Conservation (phyloP, 2,329 filamentous ascomycete species). For the Huntiella bhutanensis region DNA sequence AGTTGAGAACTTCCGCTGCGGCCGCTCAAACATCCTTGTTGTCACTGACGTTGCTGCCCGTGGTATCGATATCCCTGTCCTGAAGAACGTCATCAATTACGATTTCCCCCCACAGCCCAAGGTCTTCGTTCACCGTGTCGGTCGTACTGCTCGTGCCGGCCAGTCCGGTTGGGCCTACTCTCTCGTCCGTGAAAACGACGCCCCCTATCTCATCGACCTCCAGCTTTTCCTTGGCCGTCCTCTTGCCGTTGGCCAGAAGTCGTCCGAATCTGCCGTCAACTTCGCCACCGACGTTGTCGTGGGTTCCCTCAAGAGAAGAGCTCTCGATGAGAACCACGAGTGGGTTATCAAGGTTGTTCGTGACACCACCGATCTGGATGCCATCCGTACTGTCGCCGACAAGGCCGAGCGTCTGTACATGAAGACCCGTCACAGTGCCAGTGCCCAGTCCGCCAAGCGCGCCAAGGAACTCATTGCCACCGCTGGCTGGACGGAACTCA, state of each 20-base stretch:
- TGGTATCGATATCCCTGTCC: slow-evolving; percentile 91
- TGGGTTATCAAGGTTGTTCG: slow-evolving; percentile 63
- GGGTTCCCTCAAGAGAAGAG: slow-evolving; percentile 53
- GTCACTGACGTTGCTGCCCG: slow-evolving; percentile 92
- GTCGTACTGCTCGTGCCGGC: slow-evolving; percentile 85
- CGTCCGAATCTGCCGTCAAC: slow-evolving; percentile 38
- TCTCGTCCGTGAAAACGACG: slow-evolving; percentile 69
- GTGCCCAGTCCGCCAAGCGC: slow-evolving; percentile 73
- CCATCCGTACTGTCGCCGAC: slow-evolving; percentile 51
- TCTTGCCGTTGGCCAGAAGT: slow-evolving; percentile 49
- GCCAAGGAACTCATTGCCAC: slow-evolving; percentile 58
- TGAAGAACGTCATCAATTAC: slow-evolving; percentile 97
- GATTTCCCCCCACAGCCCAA: slow-evolving; percentile 95
- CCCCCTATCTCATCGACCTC: slow-evolving; percentile 80
- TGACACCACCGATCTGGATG: slow-evolving; percentile 54
- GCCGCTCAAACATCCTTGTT: slow-evolving; percentile 74
- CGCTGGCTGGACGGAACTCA: slow-evolving; percentile 52
- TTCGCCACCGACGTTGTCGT: slow-evolving; percentile 73
- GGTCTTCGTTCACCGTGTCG: slow-evolving; percentile 89
- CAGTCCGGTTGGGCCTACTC: slow-evolving; percentile 90
- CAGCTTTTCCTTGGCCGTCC: slow-evolving; percentile 85
- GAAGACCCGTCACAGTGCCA: slow-evolving; percentile 76
- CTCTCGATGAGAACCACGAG: slow-evolving; percentile 59
- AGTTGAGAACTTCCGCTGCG: slow-evolving; percentile 72
- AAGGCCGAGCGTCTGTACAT: slow-evolving; percentile 92